Conservation (phyloP, 2,329 filamentous ascomycete genomes). For the Aspergillus nomiae region DNA sequence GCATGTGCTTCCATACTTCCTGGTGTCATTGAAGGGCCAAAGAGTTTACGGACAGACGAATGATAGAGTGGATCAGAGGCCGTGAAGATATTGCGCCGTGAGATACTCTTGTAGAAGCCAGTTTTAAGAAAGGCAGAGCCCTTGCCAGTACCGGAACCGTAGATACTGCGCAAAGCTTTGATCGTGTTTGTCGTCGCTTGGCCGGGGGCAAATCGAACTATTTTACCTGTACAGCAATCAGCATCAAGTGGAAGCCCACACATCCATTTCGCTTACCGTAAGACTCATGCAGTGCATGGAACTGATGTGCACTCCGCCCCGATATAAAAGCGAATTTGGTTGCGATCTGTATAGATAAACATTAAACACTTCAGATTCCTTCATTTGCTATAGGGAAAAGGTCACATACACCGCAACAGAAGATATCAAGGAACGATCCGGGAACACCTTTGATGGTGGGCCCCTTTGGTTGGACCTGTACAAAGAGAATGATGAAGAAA, state of each 20-base stretch:
- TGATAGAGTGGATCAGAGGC: constrained; percentile 27
- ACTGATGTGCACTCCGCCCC: constrained; percentile 23
- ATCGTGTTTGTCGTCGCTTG: constrained; percentile 29
- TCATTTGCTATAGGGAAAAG: no score
- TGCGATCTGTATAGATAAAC: constrained; percentile 11
- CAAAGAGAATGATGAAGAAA: constrained; percentile 18
- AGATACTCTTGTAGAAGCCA: constrained; percentile 27
- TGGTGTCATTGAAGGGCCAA: constrained; percentile 26
- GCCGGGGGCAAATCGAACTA: constrained; percentile 25
- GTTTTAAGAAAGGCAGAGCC: constrained; percentile 26
- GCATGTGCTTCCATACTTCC: constrained; percentile 24
- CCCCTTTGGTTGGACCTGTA: constrained; percentile 19
- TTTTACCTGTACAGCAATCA: constrained; percentile 15
- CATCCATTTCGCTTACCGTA: constrained; percentile 16
- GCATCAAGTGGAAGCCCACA: neutral
- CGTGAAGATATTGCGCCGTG: constrained; percentile 27
- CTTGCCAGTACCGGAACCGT: constrained; percentile 22
- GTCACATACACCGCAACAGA: constrained; percentile 21
- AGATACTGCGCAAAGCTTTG: constrained; percentile 26
- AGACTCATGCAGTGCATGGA: constrained; percentile 20
- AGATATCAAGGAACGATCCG: constrained; percentile 17
- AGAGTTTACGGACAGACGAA: constrained; percentile 26
- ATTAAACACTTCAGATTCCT: neutral
- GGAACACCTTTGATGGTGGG: constrained; percentile 21
- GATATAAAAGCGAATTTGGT: constrained; percentile 24